These are phyloP conservation scores for Mycena vitilis DNA, from an alignment of 768 basidiomycete species.

Conservation along the genomic window DNA sequence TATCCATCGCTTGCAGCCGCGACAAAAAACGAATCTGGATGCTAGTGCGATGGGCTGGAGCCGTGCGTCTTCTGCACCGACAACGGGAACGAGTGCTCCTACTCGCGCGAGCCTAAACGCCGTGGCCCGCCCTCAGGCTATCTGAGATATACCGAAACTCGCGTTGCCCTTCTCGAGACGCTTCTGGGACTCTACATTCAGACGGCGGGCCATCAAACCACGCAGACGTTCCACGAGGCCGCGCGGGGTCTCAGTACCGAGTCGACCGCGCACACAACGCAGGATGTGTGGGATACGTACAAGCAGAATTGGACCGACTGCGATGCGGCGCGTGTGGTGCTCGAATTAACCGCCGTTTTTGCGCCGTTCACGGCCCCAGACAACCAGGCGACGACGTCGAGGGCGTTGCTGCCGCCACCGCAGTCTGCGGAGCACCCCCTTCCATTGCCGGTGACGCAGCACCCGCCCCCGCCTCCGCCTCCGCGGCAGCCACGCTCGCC, in stretches of 20 bases:
- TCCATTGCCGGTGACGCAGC: background rate
- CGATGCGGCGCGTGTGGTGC: slow-evolving; percentile 37
- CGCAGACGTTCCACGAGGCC: slow-evolving; percentile 13
- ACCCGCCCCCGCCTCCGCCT: background rate
- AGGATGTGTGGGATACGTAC: slow-evolving; percentile 47
- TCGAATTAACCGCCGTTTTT: slow-evolving; percentile 41
- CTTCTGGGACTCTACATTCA: slow-evolving; percentile 42
- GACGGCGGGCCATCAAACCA: slow-evolving; percentile 16
- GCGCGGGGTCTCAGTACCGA: slow-evolving; percentile 33
- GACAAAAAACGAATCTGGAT: slow-evolving; percentile 8
- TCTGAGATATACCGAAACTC: slow-evolving; percentile 44
- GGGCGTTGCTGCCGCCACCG: slow-evolving; percentile 35
- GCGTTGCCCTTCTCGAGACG: slow-evolving; percentile 43
- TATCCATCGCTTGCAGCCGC: background rate
- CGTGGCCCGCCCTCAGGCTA: slow-evolving; percentile 47
- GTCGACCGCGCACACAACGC: slow-evolving; percentile 42
- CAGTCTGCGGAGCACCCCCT: background rate
- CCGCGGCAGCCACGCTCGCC: slow-evolving; percentile 8
- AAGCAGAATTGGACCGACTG: slow-evolving; percentile 40
- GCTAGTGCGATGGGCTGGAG: slow-evolving; percentile 46
- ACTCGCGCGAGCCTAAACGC: slow-evolving; percentile 45
- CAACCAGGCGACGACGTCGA: slow-evolving; percentile 35
- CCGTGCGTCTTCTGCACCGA: slow-evolving; percentile 46
- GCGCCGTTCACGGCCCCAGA: slow-evolving; percentile 42
- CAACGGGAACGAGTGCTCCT: slow-evolving; percentile 44